Evolutionary conservation across 495 filamentous ascomycete genomes (phyloP).

Genomic region (Aspergillus avenaceus): DNA sequence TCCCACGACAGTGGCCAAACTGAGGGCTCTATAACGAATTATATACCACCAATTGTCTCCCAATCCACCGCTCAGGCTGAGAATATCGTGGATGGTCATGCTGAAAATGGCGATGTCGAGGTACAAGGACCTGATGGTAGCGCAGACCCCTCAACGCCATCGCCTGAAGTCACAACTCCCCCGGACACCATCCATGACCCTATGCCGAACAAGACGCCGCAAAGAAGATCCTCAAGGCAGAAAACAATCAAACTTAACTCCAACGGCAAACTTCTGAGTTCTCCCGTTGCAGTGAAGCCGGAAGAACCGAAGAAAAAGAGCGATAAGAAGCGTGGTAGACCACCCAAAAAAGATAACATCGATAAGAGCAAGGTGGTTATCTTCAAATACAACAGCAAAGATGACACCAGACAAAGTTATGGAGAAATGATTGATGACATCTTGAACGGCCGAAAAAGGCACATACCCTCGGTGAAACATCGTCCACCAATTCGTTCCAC

Average conservation of each 20-base stretch:
- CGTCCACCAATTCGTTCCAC: slow-evolving; percentile 1
- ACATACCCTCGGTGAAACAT: slow-evolving; percentile 1
- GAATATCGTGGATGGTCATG: neutral
- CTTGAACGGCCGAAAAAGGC: slow-evolving; percentile 24
- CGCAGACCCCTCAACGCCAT: neutral
- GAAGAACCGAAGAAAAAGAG: slow-evolving; percentile 22
- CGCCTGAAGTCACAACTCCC: neutral
- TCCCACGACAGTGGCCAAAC: neutral
- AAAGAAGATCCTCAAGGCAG: slow-evolving; percentile 18
- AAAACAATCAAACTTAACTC: slow-evolving; percentile 52
- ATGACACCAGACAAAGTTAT: slow-evolving; percentile 13
- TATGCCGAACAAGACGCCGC: neutral
- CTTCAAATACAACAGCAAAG: slow-evolving; percentile 40
- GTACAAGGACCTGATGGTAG: neutral
- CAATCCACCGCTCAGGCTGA: neutral
- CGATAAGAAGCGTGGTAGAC: slow-evolving; percentile 17
- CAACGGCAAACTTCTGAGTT: slow-evolving; percentile 55
- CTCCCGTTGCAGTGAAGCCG: slow-evolving; percentile 31
- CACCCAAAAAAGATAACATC: slow-evolving; percentile 13
- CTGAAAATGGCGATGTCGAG: neutral
- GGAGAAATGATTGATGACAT: slow-evolving; percentile 52
- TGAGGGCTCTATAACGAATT: neutral
- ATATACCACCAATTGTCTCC: neutral
- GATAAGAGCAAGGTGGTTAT: slow-evolving; percentile 29
- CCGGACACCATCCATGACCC: neutral